Conservation (phyloP, 768 basidiomycete genomes). For the Leccinum subtestaceum region DNA sequence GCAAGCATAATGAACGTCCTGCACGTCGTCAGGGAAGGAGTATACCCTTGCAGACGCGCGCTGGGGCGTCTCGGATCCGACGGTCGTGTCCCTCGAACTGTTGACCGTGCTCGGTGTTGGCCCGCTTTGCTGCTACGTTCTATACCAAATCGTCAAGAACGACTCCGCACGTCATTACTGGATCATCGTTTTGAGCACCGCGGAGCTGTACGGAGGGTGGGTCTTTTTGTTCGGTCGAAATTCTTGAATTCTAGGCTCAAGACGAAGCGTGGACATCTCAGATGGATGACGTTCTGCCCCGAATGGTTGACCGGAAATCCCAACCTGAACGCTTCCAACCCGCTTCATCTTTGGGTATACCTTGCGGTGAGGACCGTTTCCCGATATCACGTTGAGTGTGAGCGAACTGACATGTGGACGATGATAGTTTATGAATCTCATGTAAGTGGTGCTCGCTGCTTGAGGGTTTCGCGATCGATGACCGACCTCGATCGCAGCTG, state of each 20-base stretch:
- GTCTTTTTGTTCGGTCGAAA: slow-evolving; percentile 14
- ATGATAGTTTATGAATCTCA: slow-evolving; percentile 71
- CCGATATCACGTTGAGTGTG: background rate
- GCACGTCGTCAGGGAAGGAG: slow-evolving; percentile 59
- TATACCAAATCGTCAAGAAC: slow-evolving; percentile 58
- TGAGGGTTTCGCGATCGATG: background rate
- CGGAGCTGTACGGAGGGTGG: slow-evolving; percentile 75
- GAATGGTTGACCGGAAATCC: slow-evolving; percentile 80
- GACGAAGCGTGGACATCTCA: slow-evolving; percentile 19
- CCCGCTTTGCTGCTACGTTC: slow-evolving; percentile 69
- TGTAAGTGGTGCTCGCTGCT: slow-evolving; percentile 45
- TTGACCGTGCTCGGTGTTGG: slow-evolving; percentile 76
- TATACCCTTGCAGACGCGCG: slow-evolving; percentile 78
- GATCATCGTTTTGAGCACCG: slow-evolving; percentile 75
- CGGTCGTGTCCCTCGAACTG: slow-evolving; percentile 78
- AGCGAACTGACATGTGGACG: background rate
- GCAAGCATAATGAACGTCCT: background rate
- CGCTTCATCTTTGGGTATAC: slow-evolving; percentile 76
- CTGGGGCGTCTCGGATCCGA: slow-evolving; percentile 78
- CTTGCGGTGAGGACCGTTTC: slow-evolving; percentile 55
- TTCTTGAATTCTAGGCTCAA: background rate
- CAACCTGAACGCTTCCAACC: slow-evolving; percentile 67
- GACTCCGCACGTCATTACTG: slow-evolving; percentile 64
- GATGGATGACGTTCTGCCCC: slow-evolving; percentile 88
- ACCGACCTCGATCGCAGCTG: slow-evolving; percentile 46